phyloP scores from a whole-genome alignment of 75 land plant species.

The Larix kaempferi region DNA sequence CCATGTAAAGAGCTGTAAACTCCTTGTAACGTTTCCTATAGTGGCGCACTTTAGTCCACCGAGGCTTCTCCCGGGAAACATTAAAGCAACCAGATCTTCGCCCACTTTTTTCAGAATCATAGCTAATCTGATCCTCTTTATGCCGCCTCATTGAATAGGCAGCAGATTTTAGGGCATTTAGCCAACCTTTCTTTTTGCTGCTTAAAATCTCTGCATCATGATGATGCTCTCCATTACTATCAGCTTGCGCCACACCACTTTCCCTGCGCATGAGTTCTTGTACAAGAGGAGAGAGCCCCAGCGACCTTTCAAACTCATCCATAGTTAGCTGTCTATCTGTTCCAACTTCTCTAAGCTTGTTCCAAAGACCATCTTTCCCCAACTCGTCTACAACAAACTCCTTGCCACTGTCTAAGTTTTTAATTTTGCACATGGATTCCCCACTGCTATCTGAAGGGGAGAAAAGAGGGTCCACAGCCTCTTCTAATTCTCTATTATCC shows the following conservation, averaged over 20 bases:
- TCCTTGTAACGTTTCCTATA: conserved; percentile 53
- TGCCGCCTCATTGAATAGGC: conserved; percentile 25
- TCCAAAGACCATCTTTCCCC: conserved; percentile 30
- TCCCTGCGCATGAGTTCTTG: conserved; percentile 40
- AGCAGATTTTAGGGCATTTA: conserved; percentile 40
- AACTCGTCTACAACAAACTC: conserved; percentile 36
- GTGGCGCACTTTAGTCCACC: conserved; percentile 39
- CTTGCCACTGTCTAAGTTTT: conserved; percentile 50
- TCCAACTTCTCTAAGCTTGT: conserved; percentile 40
- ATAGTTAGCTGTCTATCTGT: conserved; percentile 32
- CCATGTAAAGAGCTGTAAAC: conserved; percentile 56
- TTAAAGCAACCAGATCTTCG: conserved; percentile 4
- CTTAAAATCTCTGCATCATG: background rate
- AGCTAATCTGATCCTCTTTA: conserved; percentile 11
- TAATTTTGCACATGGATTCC: conserved; percentile 30
- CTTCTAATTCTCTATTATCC: background rate
- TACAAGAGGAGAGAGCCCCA: conserved; percentile 49
- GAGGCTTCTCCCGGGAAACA: conserved; percentile 9
- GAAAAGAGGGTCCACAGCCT: background rate
- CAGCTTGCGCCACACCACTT: conserved; percentile 8
- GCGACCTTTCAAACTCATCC: conserved; percentile 47
- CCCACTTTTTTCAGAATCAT: conserved; percentile 14
- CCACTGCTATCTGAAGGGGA: conserved; percentile 2
- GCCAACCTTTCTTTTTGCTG: conserved; percentile 45
- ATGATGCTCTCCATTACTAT: conserved; percentile 10